Evolutionary conservation across 768 basidiomycete genomes (phyloP), one percentile per base, ranked within the genome.

Genomic region (Termitomyces sp.): DNA sequence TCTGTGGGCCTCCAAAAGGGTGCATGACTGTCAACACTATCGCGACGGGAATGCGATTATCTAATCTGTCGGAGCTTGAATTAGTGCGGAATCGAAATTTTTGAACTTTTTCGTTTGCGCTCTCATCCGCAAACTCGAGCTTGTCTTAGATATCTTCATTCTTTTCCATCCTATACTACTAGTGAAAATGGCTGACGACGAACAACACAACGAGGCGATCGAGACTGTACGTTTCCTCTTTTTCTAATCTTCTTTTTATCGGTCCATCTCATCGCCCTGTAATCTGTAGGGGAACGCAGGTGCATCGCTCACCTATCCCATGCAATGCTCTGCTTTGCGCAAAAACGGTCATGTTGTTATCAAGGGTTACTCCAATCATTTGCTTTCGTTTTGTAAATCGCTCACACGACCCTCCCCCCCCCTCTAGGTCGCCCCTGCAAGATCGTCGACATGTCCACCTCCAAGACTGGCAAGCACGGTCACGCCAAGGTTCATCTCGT

Each of bases 391-490:
- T 43, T 57, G 3, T 35, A 24, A n/a, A 20, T 13, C 55, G 40
- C 53, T 53, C 54, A 45, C 41, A 48, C 20, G 58, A 59, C 54
- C 57, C n/a, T n/a, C n/a, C n/a, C n/a, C n/a, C n/a, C n/a, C 51
- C 40, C 63, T 26, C 30, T 6, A 90, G 88, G 80, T 65, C 86
- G 94, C 66, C 95, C 95, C 64, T 98, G 95, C 91, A 98, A 98
- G 82, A 94, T 94, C 77, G 87, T 94, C 67, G 94, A 97, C 74
- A 98, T 97, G 95, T 96, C 94, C 62, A 97, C 95, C 79, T 98
- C 95, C 73, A 98, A 98, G 86, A 96, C 94, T 49, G 95, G 96
- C 68, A 98, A 98, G 86, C 96, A 98, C 81, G 96, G 96, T 68
- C 96, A 99, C 80, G 96, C 97, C 75, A 99, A 98, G 79, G 97